Conservation (phyloP, 2,329 filamentous ascomycete species). For the Venturia effusa region DNA sequence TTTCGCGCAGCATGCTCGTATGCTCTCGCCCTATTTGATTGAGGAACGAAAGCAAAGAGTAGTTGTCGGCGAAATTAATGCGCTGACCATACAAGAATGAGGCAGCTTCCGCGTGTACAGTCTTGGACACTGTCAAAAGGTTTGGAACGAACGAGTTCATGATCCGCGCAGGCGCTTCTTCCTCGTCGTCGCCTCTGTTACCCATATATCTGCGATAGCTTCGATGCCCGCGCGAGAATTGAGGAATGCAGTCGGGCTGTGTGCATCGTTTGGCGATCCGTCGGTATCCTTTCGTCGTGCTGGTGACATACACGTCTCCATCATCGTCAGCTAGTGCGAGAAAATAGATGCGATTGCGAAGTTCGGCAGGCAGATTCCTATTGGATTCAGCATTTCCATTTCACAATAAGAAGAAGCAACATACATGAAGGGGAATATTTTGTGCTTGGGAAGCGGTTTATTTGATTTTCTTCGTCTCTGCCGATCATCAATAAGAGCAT, state of each 20-base stretch:
- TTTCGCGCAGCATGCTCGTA: conserved; percentile 3
- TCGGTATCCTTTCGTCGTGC: conserved; percentile 7
- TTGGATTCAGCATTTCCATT: neutral
- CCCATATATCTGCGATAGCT: neutral
- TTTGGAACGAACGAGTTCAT: neutral
- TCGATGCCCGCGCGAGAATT: neutral
- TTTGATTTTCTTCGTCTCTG: neutral
- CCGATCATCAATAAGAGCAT: neutral
- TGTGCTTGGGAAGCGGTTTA: conserved; percentile 6
- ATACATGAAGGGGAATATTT: conserved; percentile 10
- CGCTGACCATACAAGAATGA: conserved; percentile 8
- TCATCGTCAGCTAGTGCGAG: neutral
- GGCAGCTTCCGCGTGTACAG: conserved; percentile 8
- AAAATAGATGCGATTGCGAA: conserved; percentile 10
- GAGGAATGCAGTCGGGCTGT: neutral
- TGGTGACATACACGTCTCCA: neutral
- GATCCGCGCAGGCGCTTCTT: neutral
- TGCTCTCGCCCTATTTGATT: neutral
- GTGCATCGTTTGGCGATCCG: conserved; percentile 4
- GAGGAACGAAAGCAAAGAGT: conserved; percentile 5
- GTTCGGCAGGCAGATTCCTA: conserved; percentile 10
- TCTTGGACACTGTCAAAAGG: conserved; percentile 10
- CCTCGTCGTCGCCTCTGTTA: neutral
- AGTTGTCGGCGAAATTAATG: conserved; percentile 2
- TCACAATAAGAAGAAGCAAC: neutral